Evolutionary conservation across 257 asterid genomes (phyloP).

Genomic region (Henckelia pumila): DNA sequence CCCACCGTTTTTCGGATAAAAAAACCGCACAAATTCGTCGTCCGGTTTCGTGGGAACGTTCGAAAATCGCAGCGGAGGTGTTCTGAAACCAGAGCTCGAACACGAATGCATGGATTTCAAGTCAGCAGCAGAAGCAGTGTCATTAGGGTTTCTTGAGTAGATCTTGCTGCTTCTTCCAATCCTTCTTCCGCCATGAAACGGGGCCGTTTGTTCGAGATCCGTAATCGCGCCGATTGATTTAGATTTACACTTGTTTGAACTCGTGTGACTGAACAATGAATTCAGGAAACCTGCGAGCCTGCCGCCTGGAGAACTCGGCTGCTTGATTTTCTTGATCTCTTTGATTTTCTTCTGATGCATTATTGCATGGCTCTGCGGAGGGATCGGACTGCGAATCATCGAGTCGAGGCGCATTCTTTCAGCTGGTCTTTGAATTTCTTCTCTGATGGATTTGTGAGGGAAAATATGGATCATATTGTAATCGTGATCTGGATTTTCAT

Average conservation of each 20-base stretch:
- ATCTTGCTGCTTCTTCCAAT: no score
- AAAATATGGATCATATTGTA: not conserved
- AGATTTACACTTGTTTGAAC: not conserved
- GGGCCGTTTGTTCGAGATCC: not conserved
- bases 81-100: not conserved
- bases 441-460: not conserved
- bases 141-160: not conserved
- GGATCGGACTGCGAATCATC: not conserved
- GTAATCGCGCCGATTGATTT: not conserved
- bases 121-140: not conserved
- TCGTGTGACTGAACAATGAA: not conserved
- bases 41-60: not conserved
- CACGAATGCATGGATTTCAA: not conserved
- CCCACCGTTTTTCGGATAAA: not conserved
- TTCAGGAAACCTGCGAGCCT: not conserved
- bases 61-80: not conserved
- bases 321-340: not conserved
- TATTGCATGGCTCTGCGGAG: not conserved
- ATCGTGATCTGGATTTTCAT: not conserved
- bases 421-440: not conserved
- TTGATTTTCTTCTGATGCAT: not conserved
- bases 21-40: not conserved
- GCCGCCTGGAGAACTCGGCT: not conserved
- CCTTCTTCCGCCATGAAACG: no score
- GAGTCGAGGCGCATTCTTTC: not conserved